Base-by-base conservation (phyloP, 2,329 filamentous ascomycete genomes). In the Ophiocordyceps unilateralis region DNA sequence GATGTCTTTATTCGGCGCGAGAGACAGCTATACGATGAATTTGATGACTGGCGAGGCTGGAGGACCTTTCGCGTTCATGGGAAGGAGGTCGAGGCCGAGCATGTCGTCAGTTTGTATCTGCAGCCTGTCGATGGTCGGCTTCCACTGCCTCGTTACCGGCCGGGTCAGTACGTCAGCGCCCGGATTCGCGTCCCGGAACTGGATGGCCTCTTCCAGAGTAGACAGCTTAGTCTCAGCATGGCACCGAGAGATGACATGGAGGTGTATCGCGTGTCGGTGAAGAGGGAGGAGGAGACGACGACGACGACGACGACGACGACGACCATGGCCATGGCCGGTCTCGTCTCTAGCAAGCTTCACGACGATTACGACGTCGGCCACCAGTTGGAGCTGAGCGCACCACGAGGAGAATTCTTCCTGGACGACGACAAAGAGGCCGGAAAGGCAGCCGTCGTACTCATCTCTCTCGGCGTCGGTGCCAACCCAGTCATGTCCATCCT, bases 191-290 rank as follows among this genome's bases (percentile, higher is more conserved):
- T 86, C 1, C 74, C 78, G 1, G 64, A 69, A 40, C 66, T 81
- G 20, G 52, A 50, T 15, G 71, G 72, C n/a, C 68, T 79, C 50
- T 61, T 69, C 45, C 84, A 89, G 59, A 75, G 76, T 45, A 65
- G 83, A 44, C 83, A 89, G 64, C 89, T 86, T 64, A 83, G 77
- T 40, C 66, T 89, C 44, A 81, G 75, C 53, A 76, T 83, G 51
- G 67, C 62, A 2, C 66, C 68, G 4, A 49, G 50, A 21, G 50
- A 50, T n/a, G 65, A 68, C 40, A 68, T 68, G 8, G 63, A 65
- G 15, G 71, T 76, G 58, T 84, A 84, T 60, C 74, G 83, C 43
- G 77, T 89, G 61, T 82, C 74, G 49, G 77, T 89, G 47, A 88
- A 87, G 69, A 72, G 66, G 45, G 81, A 75, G 48, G 76, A 70